Evolutionary conservation across 1,284 basidiomycete species (phyloP).

Genomic region (Cerrena zonata): DNA sequence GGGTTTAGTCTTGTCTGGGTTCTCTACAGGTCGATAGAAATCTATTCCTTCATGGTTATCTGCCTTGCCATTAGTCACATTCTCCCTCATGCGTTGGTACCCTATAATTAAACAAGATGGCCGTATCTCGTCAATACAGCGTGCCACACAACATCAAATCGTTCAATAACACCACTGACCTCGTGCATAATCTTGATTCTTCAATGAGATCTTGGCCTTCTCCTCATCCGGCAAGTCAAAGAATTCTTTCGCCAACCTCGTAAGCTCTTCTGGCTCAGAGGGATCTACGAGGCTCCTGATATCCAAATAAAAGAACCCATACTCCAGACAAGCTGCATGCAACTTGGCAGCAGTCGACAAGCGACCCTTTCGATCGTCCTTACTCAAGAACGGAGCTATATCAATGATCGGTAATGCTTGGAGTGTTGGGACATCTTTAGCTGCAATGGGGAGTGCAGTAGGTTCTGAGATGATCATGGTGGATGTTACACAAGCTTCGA

Average conservation of each 20-base stretch:
- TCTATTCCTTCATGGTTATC: conserved; percentile 84
- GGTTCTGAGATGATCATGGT: conserved; percentile 7
- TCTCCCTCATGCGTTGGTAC: conserved; percentile 69
- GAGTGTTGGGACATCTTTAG: conserved; percentile 11
- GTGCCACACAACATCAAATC: background rate
- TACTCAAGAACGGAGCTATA: conserved; percentile 49
- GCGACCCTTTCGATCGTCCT: conserved; percentile 32
- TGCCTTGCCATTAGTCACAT: conserved; percentile 77
- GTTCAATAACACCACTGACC: conserved; percentile 41
- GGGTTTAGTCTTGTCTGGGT: conserved; percentile 62
- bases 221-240: conserved; percentile 65
- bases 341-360: conserved; percentile 51
- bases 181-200: conserved; percentile 65
- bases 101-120: conserved; percentile 46
- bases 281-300: conserved; percentile 52
- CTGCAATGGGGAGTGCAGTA: background rate
- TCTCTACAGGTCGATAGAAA: conserved; percentile 67
- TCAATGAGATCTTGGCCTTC: conserved; percentile 65
- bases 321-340: conserved; percentile 69
- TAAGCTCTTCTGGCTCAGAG: conserved; percentile 61
- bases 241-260: conserved; percentile 62
- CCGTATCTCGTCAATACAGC: too few relatives aligned
- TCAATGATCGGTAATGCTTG: conserved; percentile 30
- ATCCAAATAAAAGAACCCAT: conserved; percentile 84
- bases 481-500: too few relatives aligned